Evolutionary conservation across 2,329 filamentous ascomycete genomes (phyloP), one percentile per base, ranked within the genome.

Genomic region (Claviceps sorghi): DNA sequence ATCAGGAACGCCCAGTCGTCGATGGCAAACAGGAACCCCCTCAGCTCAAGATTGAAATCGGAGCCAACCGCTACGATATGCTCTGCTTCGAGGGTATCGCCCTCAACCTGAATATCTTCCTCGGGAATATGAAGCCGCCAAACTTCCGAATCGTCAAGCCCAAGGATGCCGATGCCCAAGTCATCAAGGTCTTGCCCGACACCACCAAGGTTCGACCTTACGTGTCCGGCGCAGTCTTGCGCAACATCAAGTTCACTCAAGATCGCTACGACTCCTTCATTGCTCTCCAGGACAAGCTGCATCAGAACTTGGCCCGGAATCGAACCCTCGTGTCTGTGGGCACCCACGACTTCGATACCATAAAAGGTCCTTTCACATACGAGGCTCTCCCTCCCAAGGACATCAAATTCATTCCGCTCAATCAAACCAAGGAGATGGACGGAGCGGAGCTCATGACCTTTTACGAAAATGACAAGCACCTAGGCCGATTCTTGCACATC

Each of bases 231-330:
- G 89, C 91, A 48, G 86, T 98, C 58, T 74, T 98, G 57, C 83
- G 93, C 59, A 87, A 89, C 66, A 79, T 98, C 74, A 88, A 83
- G 63, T 97, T 98, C 76, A 90, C 87, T 60, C 78, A 93, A 72
- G 87, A 84, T 59, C 79, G 86, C 59, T 98, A 98, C 69, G 88
- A 95, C 61, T 96, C 89, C 64, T 98, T 98, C 85, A 98, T 98
- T 66, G 80, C 84, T 53, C 78, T 98, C 48, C 93, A 98, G 73
- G 94, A 98, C 72, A 98, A 98, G 74, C 80, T 98, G 48, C 93
- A 98, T 73, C 86, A 91, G 67, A 98, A 98, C 65, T 74, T 98
- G 58, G 94, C 93, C 48, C 82, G 93, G 56, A 87, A 97, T 69
- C 77, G 93, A 62, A 96, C 91, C 1, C 73, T 98, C 47, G 91